These are phyloP conservation scores for Termitomyces bulborhizus DNA, from an alignment of 768 basidiomycete species.

Conservation along the genomic window DNA sequence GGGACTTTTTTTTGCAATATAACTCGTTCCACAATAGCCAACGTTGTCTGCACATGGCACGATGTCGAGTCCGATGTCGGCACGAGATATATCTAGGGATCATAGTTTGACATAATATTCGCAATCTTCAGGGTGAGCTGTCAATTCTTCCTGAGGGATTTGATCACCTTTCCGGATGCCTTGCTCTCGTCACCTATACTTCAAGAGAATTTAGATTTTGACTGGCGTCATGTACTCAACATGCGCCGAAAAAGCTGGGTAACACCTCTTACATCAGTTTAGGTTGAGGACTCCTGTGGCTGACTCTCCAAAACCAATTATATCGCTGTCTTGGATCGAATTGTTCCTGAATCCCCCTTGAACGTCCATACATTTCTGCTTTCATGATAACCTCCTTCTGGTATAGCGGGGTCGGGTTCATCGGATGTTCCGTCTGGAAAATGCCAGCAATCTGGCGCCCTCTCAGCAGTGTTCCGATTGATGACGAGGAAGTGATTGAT, in stretches of 20 bases:
- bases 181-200: neutral
- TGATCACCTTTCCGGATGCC: neutral
- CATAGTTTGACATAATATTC: neutral
- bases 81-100: neutral
- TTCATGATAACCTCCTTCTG: neutral
- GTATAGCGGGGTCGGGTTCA: neutral
- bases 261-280: no score
- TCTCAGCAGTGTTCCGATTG: neutral
- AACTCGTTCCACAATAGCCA: neutral
- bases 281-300: no score
- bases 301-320: no score
- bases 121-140: neutral
- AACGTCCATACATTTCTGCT: neutral
- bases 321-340: no score
- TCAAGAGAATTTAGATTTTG: neutral
- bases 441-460: neutral
- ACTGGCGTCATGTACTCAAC: neutral
- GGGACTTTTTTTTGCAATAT: no score
- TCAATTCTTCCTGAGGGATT: neutral
- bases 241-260: neutral
- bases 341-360: neutral
- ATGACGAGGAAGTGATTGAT: neutral
- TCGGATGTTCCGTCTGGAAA: neutral
- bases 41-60: neutral
- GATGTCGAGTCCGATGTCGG: neutral